Base-by-base conservation (phyloP, 1,284 basidiomycete genomes). In the Fomitopsis pinicola region DNA sequence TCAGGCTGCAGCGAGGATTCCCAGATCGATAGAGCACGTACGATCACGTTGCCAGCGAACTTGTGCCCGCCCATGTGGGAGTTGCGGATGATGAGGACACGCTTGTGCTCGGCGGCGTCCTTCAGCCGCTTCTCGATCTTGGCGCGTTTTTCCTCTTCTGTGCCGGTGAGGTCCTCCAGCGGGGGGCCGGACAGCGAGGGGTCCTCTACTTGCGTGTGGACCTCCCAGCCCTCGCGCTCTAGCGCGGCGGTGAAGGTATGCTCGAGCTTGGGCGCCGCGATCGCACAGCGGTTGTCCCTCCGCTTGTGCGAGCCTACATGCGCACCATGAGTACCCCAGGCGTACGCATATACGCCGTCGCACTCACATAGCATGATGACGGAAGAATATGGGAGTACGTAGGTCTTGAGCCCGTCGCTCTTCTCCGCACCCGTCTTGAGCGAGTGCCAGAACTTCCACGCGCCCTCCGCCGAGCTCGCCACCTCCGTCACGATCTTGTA, bases 41-140 rank as follows among this genome's bases (percentile, higher is more conserved):
- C 93, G 62, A 96, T 88, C 68, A 94, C 90, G 70, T 97, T 96
- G 30, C 96, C 96, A 19, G 92, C 89, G 72, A 89, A 97, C 66
- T 89, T 89, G 78, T 97, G 95, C 1, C 94, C 95, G 53, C 95
- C 94, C 53, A 95, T 82, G 75, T 97, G 96, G 33, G 92, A 95
- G 64, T 88, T 91, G 70, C 85, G 87, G 69, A 97, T 79, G 62
- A 98, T 87, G 52, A 96, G 88, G 9, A 88, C 92, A 63, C 72
- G 77, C 63, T 74, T 82, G 68, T 79, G 70, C 75, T 64, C 58
- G 28, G 64, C 77, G 45, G 84, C 80, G 42, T 75, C 78, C 66
- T 81, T 80, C 22, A 91, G 76, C 64, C 80, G 80, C 17, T 76
- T 70, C 38, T 77, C 68, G 56, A 88, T 78, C 64, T 78, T 77